These are phyloP conservation scores for Monoraphidium neglectum DNA, from an alignment of 139 green algal species.

Conservation along the genomic window DNA sequence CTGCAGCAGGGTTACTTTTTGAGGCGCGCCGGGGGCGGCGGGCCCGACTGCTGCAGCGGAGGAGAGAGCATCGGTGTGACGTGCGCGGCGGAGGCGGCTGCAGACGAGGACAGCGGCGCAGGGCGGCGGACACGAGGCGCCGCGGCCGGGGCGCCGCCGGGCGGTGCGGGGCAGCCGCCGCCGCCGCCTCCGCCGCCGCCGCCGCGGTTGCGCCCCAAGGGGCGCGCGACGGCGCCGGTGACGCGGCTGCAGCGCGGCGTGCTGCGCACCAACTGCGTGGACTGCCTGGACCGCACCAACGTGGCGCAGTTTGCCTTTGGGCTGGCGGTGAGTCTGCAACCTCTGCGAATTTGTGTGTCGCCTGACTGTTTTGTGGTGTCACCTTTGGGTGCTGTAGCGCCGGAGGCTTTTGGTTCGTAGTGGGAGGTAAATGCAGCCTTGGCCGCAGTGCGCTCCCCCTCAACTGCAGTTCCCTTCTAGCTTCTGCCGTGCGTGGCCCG, in stretches of 20 bases:
- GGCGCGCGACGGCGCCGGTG: conserved; percentile 4
- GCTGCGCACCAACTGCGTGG: conserved; percentile 96
- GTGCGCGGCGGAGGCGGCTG: too few relatives aligned
- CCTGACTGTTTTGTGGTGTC: too few relatives aligned
- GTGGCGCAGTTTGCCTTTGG: conserved; percentile 38
- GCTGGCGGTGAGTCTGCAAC: not conserved
- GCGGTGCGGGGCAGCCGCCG: not conserved
- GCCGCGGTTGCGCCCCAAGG: not conserved
- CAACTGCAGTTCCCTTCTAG: too few relatives aligned
- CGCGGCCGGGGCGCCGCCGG: not conserved
- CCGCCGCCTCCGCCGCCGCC: not conserved
- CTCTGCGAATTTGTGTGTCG: too few relatives aligned
- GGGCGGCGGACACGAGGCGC: not conserved
- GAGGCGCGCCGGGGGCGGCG: not conserved
- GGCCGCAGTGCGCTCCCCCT: too few relatives aligned
- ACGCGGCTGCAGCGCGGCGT: conserved; percentile 65
- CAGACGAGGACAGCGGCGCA: too few relatives aligned
- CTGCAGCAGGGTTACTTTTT: not conserved
- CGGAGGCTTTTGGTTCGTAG: too few relatives aligned
- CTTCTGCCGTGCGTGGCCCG: too few relatives aligned
- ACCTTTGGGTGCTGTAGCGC: too few relatives aligned
- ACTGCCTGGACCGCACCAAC: conserved; percentile 88
- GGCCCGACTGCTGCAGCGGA: not conserved
- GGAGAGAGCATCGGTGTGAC: too few relatives aligned
- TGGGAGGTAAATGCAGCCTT: too few relatives aligned